A percentile compares a stretch with the other conserved stretches of the same genome.
Evolutionary conservation across 306 rosid species (phyloP).

Genomic region (Quercus rubra): DNA sequence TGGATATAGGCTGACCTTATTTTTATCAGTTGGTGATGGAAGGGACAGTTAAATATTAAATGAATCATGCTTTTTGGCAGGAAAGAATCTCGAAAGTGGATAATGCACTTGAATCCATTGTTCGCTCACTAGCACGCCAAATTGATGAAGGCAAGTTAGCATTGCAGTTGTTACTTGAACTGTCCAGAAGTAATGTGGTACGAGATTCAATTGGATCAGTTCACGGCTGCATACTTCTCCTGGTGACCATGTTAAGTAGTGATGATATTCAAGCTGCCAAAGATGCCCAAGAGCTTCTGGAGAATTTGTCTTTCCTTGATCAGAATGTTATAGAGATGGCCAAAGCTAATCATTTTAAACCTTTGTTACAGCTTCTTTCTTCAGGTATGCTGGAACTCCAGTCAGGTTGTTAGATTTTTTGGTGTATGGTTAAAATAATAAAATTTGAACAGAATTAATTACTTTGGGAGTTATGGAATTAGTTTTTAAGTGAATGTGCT

Average conservation of each 20-base stretch:
- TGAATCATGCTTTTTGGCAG: constrained; percentile 32
- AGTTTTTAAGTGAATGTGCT: not conserved
- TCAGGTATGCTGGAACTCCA: constrained; percentile 48
- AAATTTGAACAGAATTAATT: not conserved
- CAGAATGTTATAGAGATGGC: constrained; percentile 70
- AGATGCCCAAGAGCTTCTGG: constrained; percentile 51
- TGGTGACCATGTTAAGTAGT: constrained; percentile 48
- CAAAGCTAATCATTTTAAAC: constrained; percentile 64
- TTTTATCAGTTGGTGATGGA: not conserved
- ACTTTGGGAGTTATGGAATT: not conserved
- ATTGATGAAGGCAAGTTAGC: constrained; percentile 56
- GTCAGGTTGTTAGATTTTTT: not conserved
- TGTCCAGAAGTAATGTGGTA: constrained; percentile 34
- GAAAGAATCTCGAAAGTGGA: constrained; percentile 45
- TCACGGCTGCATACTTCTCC: constrained; percentile 71
- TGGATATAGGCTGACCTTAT: not conserved
- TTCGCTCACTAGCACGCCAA: constrained; percentile 62
- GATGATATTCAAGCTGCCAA: constrained; percentile 51
- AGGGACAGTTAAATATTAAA: not conserved
- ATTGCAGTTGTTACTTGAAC: constrained; percentile 54
- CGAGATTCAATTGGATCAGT: constrained; percentile 48
- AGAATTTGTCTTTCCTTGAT: constrained; percentile 51
- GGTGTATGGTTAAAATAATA: not conserved
- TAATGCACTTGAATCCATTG: constrained; percentile 54
- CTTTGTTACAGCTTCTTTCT: constrained; percentile 51